Conservation (phyloP, 2,329 filamentous ascomycete species). For the Lachnellula subtilissima region DNA sequence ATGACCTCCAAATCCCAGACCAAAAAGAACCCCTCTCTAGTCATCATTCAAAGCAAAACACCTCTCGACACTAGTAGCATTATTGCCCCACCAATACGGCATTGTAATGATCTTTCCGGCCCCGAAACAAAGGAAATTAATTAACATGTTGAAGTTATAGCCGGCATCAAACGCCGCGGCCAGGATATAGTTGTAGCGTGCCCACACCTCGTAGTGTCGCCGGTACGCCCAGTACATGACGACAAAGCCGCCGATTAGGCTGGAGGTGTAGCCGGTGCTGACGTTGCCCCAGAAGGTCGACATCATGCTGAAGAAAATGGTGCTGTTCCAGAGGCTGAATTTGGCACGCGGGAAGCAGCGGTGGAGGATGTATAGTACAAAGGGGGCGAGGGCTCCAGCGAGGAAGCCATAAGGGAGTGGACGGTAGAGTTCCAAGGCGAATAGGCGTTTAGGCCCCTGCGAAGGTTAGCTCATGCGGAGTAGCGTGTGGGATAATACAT, state of each 20-base stretch:
- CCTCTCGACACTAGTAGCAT: slow-evolving; percentile 48
- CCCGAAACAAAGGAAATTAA: slow-evolving; percentile 57
- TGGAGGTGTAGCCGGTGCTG: slow-evolving; percentile 53
- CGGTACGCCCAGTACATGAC: slow-evolving; percentile 57
- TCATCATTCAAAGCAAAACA: slow-evolving; percentile 48
- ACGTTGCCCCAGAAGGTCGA: slow-evolving; percentile 57
- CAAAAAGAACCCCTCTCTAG: neutral
- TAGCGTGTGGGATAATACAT: slow-evolving; percentile 11
- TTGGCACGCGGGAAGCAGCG: slow-evolving; percentile 46
- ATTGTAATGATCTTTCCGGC: slow-evolving; percentile 52
- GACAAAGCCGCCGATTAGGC: slow-evolving; percentile 55
- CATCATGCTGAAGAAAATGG: slow-evolving; percentile 55
- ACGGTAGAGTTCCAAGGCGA: slow-evolving; percentile 43
- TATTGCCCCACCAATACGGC: slow-evolving; percentile 63
- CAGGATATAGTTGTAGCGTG: slow-evolving; percentile 56
- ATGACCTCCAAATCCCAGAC: neutral
- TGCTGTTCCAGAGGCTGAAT: slow-evolving; percentile 54
- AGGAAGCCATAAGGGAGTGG: slow-evolving; percentile 50
- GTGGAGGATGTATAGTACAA: slow-evolving; percentile 47
- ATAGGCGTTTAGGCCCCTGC: slow-evolving; percentile 44
- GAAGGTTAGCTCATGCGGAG: neutral
- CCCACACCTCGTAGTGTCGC: slow-evolving; percentile 52
- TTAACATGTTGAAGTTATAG: slow-evolving; percentile 56
- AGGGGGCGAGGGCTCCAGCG: slow-evolving; percentile 42
- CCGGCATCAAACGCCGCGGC: slow-evolving; percentile 58